Percentiles rank a stretch among this genome's conserved stretches.
phyloP scores from a whole-genome alignment of 2,329 filamentous ascomycete genomes.

The Decorospora gaudefroyi region DNA sequence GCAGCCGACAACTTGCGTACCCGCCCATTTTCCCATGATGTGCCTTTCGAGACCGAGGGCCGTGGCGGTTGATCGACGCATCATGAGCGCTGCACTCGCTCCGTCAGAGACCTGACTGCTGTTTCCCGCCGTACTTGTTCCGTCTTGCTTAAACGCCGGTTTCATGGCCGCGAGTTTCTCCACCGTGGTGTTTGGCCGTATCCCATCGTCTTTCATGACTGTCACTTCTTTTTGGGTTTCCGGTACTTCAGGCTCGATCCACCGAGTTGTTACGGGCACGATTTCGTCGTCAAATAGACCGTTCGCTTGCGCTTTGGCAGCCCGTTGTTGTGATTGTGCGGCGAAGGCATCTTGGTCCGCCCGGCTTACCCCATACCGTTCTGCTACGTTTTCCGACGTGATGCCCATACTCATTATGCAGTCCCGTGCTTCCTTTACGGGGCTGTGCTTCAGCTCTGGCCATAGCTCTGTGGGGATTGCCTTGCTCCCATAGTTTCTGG shows the following conservation, averaged over 20 bases:
- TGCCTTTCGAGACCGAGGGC: conserved; percentile 68
- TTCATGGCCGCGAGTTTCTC: conserved; percentile 80
- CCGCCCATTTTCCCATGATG: conserved; percentile 84
- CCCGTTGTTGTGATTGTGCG: conserved; percentile 72
- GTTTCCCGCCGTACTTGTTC: conserved; percentile 84
- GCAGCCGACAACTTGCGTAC: conserved; percentile 75
- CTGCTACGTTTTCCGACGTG: conserved; percentile 86
- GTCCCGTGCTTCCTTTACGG: conserved; percentile 72
- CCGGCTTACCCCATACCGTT: conserved; percentile 72
- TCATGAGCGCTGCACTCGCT: conserved; percentile 79
- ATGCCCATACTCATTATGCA: conserved; percentile 95
- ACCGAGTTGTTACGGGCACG: conserved; percentile 74
- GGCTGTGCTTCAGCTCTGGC: conserved; percentile 69
- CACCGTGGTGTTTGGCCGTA: conserved; percentile 67
- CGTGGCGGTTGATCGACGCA: conserved; percentile 79
- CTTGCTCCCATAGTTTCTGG: conserved; percentile 78
- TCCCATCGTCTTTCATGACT: conserved; percentile 80
- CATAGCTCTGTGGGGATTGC: conserved; percentile 86
- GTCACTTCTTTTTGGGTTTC: conserved; percentile 62
- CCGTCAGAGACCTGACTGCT: conserved; percentile 84
- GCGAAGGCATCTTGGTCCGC: conserved; percentile 84
- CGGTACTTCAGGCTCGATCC: conserved; percentile 63
- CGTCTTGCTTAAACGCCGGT: conserved; percentile 78
- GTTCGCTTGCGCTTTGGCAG: conserved; percentile 67
- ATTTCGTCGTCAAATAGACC: conserved; percentile 80